Evolutionary conservation across 495 filamentous ascomycete genomes (phyloP).

Genomic region (Paragyromitra xinjiangensis): DNA sequence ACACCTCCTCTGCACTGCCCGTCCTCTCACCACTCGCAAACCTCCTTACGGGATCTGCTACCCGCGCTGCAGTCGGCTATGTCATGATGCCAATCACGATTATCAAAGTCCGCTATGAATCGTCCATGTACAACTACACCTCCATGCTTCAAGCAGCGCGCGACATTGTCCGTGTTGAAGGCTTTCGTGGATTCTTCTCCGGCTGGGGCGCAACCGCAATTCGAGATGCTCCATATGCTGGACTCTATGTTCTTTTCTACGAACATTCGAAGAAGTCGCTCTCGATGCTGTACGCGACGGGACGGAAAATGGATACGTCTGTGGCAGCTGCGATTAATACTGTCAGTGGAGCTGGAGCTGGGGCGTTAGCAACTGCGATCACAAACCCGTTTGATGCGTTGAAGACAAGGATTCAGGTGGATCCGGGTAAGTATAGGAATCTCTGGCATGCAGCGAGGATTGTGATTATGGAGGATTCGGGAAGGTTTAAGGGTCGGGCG

Average conservation of each 20-base stretch:
- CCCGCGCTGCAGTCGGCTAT: conserved; percentile 84
- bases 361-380: conserved; percentile 80
- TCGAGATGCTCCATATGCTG: conserved; percentile 93
- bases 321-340: conserved; percentile 80
- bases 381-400: conserved; percentile 97
- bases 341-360: conserved; percentile 77
- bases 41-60: conserved; percentile 81
- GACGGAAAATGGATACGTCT: conserved; percentile 38
- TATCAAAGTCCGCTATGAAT: conserved; percentile 96
- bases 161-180: conserved; percentile 78
- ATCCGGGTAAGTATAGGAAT: conserved; percentile 83
- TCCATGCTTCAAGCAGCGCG: conserved; percentile 74
- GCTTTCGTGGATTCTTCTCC: conserved; percentile 84
- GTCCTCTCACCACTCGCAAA: conserved; percentile 87
- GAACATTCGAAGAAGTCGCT: conserved; percentile 82
- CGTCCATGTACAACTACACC: conserved; percentile 81
- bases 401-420: conserved; percentile 93
- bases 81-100: conserved; percentile 96
- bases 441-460: conserved; percentile 76
- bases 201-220: conserved; percentile 94
- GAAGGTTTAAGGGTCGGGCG: conserved; percentile 62
- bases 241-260: conserved; percentile 93
- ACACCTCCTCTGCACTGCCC: conserved; percentile 75
- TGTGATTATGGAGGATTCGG: conserved; percentile 78
- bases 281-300: conserved; percentile 58